Base-by-base conservation (phyloP, 2,329 filamentous ascomycete genomes). In the Aspergillus bombycis region DNA sequence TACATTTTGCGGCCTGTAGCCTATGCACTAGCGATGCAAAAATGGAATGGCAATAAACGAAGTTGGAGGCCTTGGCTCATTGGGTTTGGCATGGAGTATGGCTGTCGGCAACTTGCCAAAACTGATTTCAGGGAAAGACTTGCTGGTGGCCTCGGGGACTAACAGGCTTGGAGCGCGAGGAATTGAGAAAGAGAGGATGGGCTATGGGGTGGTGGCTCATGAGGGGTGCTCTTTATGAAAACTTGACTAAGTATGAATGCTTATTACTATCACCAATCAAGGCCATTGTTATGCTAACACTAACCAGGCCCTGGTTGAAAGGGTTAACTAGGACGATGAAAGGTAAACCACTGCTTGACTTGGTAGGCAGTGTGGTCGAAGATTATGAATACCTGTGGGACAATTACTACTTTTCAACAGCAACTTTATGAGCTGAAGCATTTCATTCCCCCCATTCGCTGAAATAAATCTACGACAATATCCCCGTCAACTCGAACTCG, bases 381-480 rank as follows among this genome's bases (percentile, higher is more conserved):
- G 95, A 99, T 77, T 99, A 99, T 76, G 92, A 97, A 78, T 98
- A 96, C 77, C 83, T 99, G 36, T 99, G 95, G 95, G 93, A 97
- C 79, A 94, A 96, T 72, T 98, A 97, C 78, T 96, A 98, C 79
- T 99, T 98, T 78, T 84, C 87, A 21, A 90, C 87, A 1, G 84
- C 86, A 30, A 89, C 86, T 14, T 70, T 80, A 54, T 80, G 66
- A 74, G 57, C n/a, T 36, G 8, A 19, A n/a, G 19, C 16, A 36
- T 23, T 11, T 14, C 16, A 9, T 41, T 57, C 60, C 52, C 56
- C 54, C 38, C 57, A 41, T 43, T 14, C 28, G 28, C 10, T 28
- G 19, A 46, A 23, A n/a, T 41, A 30, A 4, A 34, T 23, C 43
- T 55, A 21, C 21, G 21, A 19, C 28, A 21, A n/a, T 32, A 10